phyloP scores from a whole-genome alignment of 768 basidiomycete genomes.

The Lentinula sp. region DNA sequence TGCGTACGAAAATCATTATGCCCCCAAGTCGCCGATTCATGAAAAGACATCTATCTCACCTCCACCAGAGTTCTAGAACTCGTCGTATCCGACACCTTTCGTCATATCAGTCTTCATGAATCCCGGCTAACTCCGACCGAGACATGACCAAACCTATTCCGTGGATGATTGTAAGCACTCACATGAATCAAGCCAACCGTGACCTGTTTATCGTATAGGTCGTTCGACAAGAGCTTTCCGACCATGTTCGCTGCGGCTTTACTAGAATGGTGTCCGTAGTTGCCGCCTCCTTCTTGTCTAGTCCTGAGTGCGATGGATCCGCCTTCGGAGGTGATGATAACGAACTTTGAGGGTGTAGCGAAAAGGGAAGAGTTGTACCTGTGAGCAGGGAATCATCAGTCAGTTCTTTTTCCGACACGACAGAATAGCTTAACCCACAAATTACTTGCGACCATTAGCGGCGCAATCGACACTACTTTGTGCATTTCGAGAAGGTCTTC shows the following conservation, averaged over 20 bases:
- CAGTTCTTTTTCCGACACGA: background rate
- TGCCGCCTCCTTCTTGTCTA: constrained; percentile 38
- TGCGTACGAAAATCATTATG: constrained; percentile 10
- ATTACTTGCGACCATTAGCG: constrained; percentile 28
- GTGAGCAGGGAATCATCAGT: background rate
- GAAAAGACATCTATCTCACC: constrained; percentile 18
- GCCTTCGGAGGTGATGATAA: constrained; percentile 40
- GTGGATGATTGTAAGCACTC: constrained; percentile 9
- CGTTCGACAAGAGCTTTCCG: constrained; percentile 33
- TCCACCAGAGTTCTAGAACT: constrained; percentile 37
- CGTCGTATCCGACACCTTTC: constrained; percentile 35
- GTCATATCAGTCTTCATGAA: constrained; percentile 46
- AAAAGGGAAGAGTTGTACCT: constrained; percentile 19
- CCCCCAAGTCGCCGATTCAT: background rate
- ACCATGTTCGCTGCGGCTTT: constrained; percentile 47
- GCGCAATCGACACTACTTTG: constrained; percentile 36
- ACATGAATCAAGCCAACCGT: constrained; percentile 40
- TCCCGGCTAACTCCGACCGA: constrained; percentile 26
- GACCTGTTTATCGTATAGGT: constrained; percentile 31
- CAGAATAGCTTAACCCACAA: constrained; percentile 11
- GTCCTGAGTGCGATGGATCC: constrained; percentile 38
- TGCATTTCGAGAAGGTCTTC: constrained; percentile 39
- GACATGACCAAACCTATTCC: no score
- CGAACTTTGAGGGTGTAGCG: constrained; percentile 26
- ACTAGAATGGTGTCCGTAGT: constrained; percentile 43